Percentiles rank a stretch among this genome's conserved stretches.
Evolutionary conservation across 2,329 filamentous ascomycete species (phyloP).

Genomic region (Hymenoscyphus occultus): DNA sequence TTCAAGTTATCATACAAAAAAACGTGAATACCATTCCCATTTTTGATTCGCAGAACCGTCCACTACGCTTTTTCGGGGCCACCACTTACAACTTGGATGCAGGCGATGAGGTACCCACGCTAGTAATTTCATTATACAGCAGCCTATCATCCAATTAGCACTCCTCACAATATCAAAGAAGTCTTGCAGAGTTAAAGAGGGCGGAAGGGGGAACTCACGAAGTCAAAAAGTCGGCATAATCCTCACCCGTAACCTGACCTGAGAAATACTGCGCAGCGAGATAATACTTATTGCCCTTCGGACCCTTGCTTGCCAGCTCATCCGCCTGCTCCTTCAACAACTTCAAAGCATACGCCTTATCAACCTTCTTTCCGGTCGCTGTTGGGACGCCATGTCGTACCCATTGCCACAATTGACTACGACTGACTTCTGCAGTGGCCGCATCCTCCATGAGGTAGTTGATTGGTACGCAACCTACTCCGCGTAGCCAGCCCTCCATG

Average conservation of each 20-base stretch:
- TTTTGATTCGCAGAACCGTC: background rate
- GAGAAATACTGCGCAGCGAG: constrained; percentile 92
- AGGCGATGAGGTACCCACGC: constrained; percentile 50
- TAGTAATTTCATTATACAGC: constrained; percentile 84
- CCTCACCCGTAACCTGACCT: constrained; percentile 90
- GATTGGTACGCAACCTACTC: constrained; percentile 93
- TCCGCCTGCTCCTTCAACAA: constrained; percentile 84
- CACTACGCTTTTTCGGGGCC: background rate
- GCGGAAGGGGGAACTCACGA: constrained; percentile 50
- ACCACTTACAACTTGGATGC: constrained; percentile 34
- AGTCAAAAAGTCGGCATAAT: constrained; percentile 96
- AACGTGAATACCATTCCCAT: background rate
- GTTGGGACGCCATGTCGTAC: constrained; percentile 70
- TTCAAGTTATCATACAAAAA: constrained; percentile 4
- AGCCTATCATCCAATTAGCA: constrained; percentile 50
- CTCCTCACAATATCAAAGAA: background rate
- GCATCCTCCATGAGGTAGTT: constrained; percentile 99
- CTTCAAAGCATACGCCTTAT: constrained; percentile 86
- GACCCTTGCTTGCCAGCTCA: constrained; percentile 68
- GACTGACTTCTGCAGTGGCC: constrained; percentile 92
- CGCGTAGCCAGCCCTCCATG: constrained; percentile 98
- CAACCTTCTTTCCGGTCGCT: constrained; percentile 84
- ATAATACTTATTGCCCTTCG: constrained; percentile 87
- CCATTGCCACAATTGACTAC: constrained; percentile 97
- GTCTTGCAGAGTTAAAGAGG: background rate